Base-by-base conservation (phyloP, 2,329 filamentous ascomycete species). In the Xylogone sp. region DNA sequence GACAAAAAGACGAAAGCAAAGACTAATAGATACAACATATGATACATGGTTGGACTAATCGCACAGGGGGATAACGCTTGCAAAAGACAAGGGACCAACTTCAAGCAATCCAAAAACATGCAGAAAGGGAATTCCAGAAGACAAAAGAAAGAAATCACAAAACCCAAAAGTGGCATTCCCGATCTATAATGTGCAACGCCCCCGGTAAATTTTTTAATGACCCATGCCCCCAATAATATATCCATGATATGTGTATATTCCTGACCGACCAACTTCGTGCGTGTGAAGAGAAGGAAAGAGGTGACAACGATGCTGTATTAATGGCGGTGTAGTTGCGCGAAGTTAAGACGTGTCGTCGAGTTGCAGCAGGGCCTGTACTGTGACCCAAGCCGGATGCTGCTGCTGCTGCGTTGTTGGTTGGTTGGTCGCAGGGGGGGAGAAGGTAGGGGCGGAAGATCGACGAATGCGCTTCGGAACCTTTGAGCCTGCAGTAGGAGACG, bases 1-100 rank as follows among this genome's bases (percentile, higher is more conserved):
- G n/a, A 55, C 22, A 49, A 31, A 53, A 46, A 19, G 10, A 27
- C 24, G 24, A 27, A 27, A 27, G 24, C 24, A 27, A 10, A 6
- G 24, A 6, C 6, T 27, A 10, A 27, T 27, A 27, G 24, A 27
- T 27, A 27, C n/a, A n/a, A n/a, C 24, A 27, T 39, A 39, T 39
- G 34, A 27, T 39, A 39, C 34, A 39, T n/a, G n/a, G n/a, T 7
- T 13, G n/a, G 10, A 39, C n/a, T 39, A 39, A 39, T 39, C 34
- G 34, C 5, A 39, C 34, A 39, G 34, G 34, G 34, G 34, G 34
- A 39, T 39, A 6, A 39, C 5, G n/a, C 13, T 16, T 5, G 5
- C 5, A 39, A 39, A 39, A 27, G n/a, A 10, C 5, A 5, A 27
- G 10, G 24, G 10, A 27, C 24, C 24, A 27, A 27, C 24, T 27